Base-by-base conservation (phyloP, 2,329 filamentous ascomycete species). In the Lomentospora prolificans region DNA sequence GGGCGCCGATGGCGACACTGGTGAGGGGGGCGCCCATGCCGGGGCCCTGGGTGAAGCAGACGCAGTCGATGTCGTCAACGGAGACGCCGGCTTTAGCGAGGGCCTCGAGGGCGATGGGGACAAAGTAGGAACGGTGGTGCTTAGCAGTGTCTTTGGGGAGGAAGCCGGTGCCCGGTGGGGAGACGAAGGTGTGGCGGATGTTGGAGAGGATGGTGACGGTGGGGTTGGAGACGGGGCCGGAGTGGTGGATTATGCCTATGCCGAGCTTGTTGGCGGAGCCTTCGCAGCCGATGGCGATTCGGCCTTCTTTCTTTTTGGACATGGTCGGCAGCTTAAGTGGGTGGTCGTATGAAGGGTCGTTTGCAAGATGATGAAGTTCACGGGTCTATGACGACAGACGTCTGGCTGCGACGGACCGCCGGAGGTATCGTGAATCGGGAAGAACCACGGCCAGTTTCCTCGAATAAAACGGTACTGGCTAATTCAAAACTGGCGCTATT, bases 251-350 rank as follows among this genome's bases (percentile, higher is more conserved):
- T 57, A 99, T 77, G 65, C 94, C 94, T 57, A 97, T 86, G 62
- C 92, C 94, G 54, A 99, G 84, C 73, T 99, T 99, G 78, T 99
- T 99, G 72, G 94, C 94, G 57, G 90, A 96, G 69, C 94, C 92
- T 76, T 99, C 94, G 67, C 77, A 80, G 61, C 80, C 80, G 60
- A 84, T 71, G 62, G 80, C 77, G 60, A 82, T 75, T 65, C 77
- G 77, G 57, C 73, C 63, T 59, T 66, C 58, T 65, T 70, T 64
- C 50, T 56, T 55, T 28, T 61, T 65, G 57, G 27, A 57, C 61
- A 67, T 65, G 51, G 62, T 64, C 24, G 55, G 27, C 3, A 58
- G 53, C 4, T 58, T 57, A 27, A 10, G 46, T 4, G 6, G 6
- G 46, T 7, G 22, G 41, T 17, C 6, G n/a, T n/a, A n/a, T 17